Evolutionary conservation across 495 filamentous ascomycete species (phyloP).

Genomic region (Patellaria atrata): DNA sequence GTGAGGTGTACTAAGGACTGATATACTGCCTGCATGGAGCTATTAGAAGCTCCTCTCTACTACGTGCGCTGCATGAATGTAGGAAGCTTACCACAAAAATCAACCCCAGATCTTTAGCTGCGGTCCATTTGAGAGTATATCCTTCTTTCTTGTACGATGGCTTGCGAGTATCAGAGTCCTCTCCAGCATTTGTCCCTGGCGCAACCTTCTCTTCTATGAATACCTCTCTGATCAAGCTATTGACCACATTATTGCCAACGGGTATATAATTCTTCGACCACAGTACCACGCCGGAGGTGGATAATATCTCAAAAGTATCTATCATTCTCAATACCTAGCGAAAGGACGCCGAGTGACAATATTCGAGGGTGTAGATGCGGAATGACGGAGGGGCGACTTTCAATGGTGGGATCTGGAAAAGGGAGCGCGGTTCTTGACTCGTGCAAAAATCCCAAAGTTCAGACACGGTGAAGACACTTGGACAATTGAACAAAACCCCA

Average conservation of each 20-base stretch:
- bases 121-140: conserved; percentile 90
- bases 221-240: conserved; percentile 87
- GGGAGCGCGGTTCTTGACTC: too few species aligned
- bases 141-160: conserved; percentile 79
- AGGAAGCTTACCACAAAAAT: conserved; percentile 74
- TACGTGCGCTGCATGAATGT: conserved; percentile 1
- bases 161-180: conserved; percentile 41
- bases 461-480: too few species aligned
- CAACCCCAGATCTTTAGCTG: conserved; percentile 75
- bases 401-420: too few species aligned
- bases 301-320: conserved; percentile 90
- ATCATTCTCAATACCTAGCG: conserved; percentile 49
- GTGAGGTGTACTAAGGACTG: conserved; percentile 85
- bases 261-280: conserved; percentile 83
- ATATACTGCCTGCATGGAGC: conserved; percentile 66
- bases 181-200: conserved; percentile 42
- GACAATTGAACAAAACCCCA: too few species aligned
- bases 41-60: conserved; percentile 6
- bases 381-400: conserved; percentile 2
- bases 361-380: neutral
- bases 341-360: neutral
- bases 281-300: conserved; percentile 87
- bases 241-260: conserved; percentile 68
- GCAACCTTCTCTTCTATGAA: conserved; percentile 87
- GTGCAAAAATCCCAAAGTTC: too few species aligned